Percentiles rank a stretch among this genome's conserved stretches.
These are phyloP conservation scores for Aureobasidium sp. DNA, from an alignment of 2,329 filamentous ascomycete genomes.

Conservation along the genomic window DNA sequence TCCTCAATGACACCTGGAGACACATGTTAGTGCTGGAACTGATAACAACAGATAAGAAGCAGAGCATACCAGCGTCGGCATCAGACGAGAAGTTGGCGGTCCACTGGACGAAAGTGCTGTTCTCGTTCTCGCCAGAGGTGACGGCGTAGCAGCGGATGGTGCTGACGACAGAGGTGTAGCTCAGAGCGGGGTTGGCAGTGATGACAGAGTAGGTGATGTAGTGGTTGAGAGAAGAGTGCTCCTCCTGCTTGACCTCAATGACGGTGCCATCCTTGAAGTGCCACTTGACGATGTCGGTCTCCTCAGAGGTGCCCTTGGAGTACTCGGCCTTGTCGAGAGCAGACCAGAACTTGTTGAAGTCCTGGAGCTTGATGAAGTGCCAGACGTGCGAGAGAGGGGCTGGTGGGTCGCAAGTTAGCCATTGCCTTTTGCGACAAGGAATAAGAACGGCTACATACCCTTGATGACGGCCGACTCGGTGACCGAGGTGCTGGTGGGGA, in stretches of 20 bases:
- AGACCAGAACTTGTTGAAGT: slow-evolving; percentile 60
- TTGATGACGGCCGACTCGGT: slow-evolving; percentile 60
- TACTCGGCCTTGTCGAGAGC: slow-evolving; percentile 53
- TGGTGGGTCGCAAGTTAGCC: neutral
- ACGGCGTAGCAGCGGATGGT: slow-evolving; percentile 58
- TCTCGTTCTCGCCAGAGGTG: slow-evolving; percentile 56
- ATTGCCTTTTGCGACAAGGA: neutral
- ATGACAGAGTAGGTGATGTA: slow-evolving; percentile 69
- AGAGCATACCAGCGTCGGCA: slow-evolving; percentile 54
- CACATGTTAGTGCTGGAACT: neutral
- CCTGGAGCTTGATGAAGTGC: slow-evolving; percentile 66
- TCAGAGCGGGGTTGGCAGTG: slow-evolving; percentile 54
- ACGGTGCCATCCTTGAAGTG: slow-evolving; percentile 61
- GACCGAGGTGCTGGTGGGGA: slow-evolving; percentile 59
- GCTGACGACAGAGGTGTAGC: slow-evolving; percentile 57
- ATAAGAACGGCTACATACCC: neutral
- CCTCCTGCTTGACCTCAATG: slow-evolving; percentile 66
- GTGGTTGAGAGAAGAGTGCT: slow-evolving; percentile 64
- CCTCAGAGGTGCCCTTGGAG: slow-evolving; percentile 52
- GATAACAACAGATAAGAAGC: too few relatives aligned
- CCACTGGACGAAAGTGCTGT: slow-evolving; percentile 61
- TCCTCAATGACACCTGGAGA: slow-evolving; percentile 58
- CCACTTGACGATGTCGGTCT: slow-evolving; percentile 62
- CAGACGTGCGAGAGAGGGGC: slow-evolving; percentile 59
- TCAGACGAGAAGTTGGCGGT: slow-evolving; percentile 61